Conservation (phyloP, 1,139 yeast genomes). For the Scheffersomyces parashehatae region DNA sequence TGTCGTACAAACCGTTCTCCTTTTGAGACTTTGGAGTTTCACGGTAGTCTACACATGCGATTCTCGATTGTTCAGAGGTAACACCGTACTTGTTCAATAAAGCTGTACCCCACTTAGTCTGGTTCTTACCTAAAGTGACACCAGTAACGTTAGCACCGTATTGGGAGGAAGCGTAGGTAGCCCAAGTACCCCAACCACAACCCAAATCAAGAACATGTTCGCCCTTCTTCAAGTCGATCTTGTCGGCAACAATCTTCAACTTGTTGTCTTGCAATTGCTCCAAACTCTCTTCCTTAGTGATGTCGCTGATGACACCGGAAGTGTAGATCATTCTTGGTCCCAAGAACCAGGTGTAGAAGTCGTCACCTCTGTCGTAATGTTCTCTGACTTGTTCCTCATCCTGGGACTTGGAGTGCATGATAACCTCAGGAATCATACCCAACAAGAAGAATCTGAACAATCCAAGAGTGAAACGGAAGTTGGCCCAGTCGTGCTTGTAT, state of each 20-base stretch:
- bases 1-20: slow-evolving; percentile 68
- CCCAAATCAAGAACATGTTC: slow-evolving; percentile 83
- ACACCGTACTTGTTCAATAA: slow-evolving; percentile 72
- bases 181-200: slow-evolving; percentile 97
- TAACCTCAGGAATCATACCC: slow-evolving; percentile 92
- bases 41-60: slow-evolving; percentile 86
- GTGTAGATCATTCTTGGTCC: slow-evolving; percentile 96
- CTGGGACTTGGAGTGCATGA: slow-evolving; percentile 87
- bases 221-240: slow-evolving; percentile 71
- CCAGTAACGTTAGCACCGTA: slow-evolving; percentile 89
- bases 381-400: slow-evolving; percentile 97
- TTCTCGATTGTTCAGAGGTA: slow-evolving; percentile 65
- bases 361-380: slow-evolving; percentile 96
- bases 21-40: slow-evolving; percentile 75
- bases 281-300: slow-evolving; percentile 68
- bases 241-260: slow-evolving; percentile 83
- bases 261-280: slow-evolving; percentile 92
- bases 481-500: slow-evolving; percentile 90
- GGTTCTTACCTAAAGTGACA: slow-evolving; percentile 85
- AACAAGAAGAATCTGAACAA: slow-evolving; percentile 79
- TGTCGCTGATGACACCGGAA: slow-evolving; percentile 79
- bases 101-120: slow-evolving; percentile 85
- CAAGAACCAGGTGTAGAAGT: slow-evolving; percentile 89
- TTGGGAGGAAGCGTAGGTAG: slow-evolving; percentile 78
- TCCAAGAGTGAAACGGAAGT: slow-evolving; percentile 73